phyloP scores from a whole-genome alignment of 1,284 basidiomycete genomes.

The Microbotryomycetes sp. region DNA sequence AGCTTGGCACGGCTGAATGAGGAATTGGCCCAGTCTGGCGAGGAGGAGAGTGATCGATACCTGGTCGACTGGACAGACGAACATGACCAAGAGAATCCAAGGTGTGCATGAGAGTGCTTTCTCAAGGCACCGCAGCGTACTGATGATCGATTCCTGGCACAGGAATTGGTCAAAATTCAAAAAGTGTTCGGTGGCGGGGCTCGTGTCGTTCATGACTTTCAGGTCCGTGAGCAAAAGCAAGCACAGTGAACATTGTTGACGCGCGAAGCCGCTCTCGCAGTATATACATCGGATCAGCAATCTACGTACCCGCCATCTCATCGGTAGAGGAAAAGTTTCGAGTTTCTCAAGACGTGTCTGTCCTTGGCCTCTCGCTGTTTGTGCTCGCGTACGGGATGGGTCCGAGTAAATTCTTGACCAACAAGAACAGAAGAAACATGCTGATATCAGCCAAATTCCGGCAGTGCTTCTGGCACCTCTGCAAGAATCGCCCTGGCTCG shows the following conservation, averaged over 20 bases:
- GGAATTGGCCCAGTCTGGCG: too few species aligned
- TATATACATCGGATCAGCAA: conserved; percentile 40
- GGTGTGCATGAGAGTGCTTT: conserved; percentile 36
- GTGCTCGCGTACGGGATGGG: conserved; percentile 28
- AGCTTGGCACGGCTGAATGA: too few species aligned
- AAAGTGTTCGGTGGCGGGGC: conserved; percentile 36
- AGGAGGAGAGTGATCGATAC: not conserved
- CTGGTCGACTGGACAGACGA: conserved; percentile 39
- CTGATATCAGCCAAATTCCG: not conserved
- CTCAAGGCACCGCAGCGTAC: conserved; percentile 38
- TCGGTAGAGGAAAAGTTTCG: conserved; percentile 26
- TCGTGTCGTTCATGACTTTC: conserved; percentile 40
- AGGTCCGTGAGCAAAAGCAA: too few species aligned
- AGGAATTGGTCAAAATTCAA: conserved; percentile 38
- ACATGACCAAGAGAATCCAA: too few species aligned
- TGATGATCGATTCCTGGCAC: not conserved
- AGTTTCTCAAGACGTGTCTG: conserved; percentile 20
- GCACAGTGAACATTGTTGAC: too few species aligned
- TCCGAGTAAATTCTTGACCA: conserved; percentile 4
- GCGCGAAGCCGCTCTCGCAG: too few species aligned
- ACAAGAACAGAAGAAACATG: not conserved
- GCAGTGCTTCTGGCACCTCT: not conserved
- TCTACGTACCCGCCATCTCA: conserved; percentile 33
- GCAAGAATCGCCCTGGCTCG: not conserved
- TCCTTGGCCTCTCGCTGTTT: conserved; percentile 30